A percentile compares a stretch with the other conserved stretches of the same genome.
phyloP scores from a whole-genome alignment of 1,284 basidiomycete species.

The Rhizopogon parksii region DNA sequence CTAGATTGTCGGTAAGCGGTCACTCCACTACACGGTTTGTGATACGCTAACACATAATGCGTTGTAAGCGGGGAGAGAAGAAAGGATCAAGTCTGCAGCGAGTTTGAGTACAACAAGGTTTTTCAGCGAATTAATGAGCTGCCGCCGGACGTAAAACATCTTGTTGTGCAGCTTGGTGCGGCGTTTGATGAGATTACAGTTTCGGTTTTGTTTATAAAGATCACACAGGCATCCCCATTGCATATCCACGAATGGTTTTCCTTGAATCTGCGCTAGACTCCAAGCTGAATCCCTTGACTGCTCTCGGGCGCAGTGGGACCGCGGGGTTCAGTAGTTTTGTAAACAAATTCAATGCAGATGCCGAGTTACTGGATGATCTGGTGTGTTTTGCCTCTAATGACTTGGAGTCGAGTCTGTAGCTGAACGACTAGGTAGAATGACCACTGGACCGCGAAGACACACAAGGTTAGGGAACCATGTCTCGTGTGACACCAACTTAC shows the following conservation, averaged over 20 bases:
- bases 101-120: slow-evolving; percentile 62
- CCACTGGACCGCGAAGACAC: slow-evolving; percentile 79
- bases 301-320: slow-evolving; percentile 57
- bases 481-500: slow-evolving; percentile 3
- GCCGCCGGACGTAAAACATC: slow-evolving; percentile 66
- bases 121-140: slow-evolving; percentile 57
- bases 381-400: slow-evolving; percentile 32
- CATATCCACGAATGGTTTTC: slow-evolving; percentile 92
- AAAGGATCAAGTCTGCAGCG: slow-evolving; percentile 73
- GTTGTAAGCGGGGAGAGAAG: slow-evolving; percentile 74
- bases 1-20: slow-evolving; percentile 73
- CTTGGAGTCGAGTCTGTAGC: neutral
- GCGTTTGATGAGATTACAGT: slow-evolving; percentile 5
- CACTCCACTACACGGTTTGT: neutral
- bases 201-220: slow-evolving; percentile 11
- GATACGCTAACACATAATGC: slow-evolving; percentile 4
- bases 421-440: slow-evolving; percentile 52
- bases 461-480: slow-evolving; percentile 49
- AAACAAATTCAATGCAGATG: slow-evolving; percentile 89
- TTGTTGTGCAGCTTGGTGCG: slow-evolving; percentile 73
- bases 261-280: slow-evolving; percentile 71
- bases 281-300: slow-evolving; percentile 77
- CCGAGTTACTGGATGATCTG: slow-evolving; percentile 88
- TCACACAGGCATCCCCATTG: slow-evolving; percentile 61
- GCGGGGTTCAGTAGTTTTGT: slow-evolving; percentile 74